Percentiles rank a stretch among this genome's conserved stretches.
Evolutionary conservation across 352 stramenopile genomes (phyloP).

Genomic region (Pythium phragmitis): DNA sequence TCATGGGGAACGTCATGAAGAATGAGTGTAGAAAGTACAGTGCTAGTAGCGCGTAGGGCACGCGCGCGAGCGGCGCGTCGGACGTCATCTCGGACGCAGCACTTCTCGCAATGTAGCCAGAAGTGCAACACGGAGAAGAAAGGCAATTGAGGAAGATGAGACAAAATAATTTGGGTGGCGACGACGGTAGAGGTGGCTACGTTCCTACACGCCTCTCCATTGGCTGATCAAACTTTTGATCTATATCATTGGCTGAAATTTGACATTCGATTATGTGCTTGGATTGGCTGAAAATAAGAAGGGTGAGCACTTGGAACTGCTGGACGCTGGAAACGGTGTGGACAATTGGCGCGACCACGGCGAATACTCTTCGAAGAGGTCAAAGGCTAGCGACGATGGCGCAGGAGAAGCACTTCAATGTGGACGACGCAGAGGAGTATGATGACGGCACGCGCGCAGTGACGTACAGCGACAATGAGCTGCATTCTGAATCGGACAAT

Average conservation of each 20-base stretch:
- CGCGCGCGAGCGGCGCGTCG: slow-evolving; percentile 19
- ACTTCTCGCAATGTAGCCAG: neutral
- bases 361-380: neutral
- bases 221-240: slow-evolving; percentile 25
- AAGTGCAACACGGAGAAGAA: slow-evolving; percentile 2
- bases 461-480: slow-evolving; percentile 36
- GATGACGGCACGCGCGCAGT: slow-evolving; percentile 72
- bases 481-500: slow-evolving; percentile 28
- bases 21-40: slow-evolving; percentile 84
- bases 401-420: slow-evolving; percentile 62
- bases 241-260: slow-evolving; percentile 18
- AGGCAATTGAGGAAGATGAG: slow-evolving; percentile 3
- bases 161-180: slow-evolving; percentile 25
- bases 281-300: slow-evolving; percentile 12
- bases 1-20: slow-evolving; percentile 76
- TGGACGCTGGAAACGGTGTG: slow-evolving; percentile 29
- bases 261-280: slow-evolving; percentile 15
- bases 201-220: slow-evolving; percentile 27
- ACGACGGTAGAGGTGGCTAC: slow-evolving; percentile 18
- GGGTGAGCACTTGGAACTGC: slow-evolving; percentile 22
- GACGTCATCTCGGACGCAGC: neutral
- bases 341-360: neutral
- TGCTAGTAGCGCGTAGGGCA: slow-evolving; percentile 57
- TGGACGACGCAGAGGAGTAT: slow-evolving; percentile 82
- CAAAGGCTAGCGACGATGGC: slow-evolving; percentile 32